A percentile compares a stretch with the other conserved stretches of the same genome.
phyloP scores from a whole-genome alignment of 1,284 basidiomycete genomes.

The Malassezia obtusa region DNA sequence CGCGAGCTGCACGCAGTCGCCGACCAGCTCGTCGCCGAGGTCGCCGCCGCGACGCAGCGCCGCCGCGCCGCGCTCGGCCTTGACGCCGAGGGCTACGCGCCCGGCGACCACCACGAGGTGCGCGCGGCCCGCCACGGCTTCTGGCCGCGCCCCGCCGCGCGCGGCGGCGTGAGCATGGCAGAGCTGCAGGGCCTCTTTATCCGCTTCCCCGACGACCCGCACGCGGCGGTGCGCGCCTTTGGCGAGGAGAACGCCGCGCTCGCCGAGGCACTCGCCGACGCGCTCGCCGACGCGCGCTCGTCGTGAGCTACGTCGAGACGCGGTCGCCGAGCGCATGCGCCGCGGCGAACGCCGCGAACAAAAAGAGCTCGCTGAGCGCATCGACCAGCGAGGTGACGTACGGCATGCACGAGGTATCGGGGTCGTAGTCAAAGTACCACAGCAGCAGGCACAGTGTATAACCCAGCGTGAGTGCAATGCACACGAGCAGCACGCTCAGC shows the following conservation, averaged over 20 bases:
- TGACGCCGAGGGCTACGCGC: conserved; percentile 8
- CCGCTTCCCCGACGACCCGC: conserved; percentile 37
- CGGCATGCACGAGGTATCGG: conserved; percentile 76
- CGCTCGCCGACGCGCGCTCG: neutral
- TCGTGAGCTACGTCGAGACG: conserved; percentile 4
- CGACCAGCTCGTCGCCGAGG: conserved; percentile 1
- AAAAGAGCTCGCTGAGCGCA: conserved; percentile 73
- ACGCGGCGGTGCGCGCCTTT: conserved; percentile 33
- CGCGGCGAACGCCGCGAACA: conserved; percentile 53
- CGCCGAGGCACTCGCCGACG: neutral
- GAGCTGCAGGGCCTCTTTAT: conserved; percentile 48
- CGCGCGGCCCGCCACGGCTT: conserved; percentile 11
- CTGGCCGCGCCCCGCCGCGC: conserved; percentile 24
- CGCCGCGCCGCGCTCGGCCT: conserved; percentile 14
- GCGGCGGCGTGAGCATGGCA: conserved; percentile 47
- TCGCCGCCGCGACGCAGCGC: conserved; percentile 8
- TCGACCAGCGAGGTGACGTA: conserved; percentile 83
- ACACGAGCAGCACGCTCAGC: conserved; percentile 12
- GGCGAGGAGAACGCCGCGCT: conserved; percentile 4
- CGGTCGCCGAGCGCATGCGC: conserved; percentile 47
- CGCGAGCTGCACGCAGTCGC: neutral
- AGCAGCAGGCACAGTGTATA: conserved; percentile 64
- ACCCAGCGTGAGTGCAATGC: conserved; percentile 61
- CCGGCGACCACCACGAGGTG: neutral
- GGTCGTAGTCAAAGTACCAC: conserved; percentile 73